phyloP scores from a whole-genome alignment of 2,329 filamentous ascomycete genomes.

The Monosporascus sp. region DNA sequence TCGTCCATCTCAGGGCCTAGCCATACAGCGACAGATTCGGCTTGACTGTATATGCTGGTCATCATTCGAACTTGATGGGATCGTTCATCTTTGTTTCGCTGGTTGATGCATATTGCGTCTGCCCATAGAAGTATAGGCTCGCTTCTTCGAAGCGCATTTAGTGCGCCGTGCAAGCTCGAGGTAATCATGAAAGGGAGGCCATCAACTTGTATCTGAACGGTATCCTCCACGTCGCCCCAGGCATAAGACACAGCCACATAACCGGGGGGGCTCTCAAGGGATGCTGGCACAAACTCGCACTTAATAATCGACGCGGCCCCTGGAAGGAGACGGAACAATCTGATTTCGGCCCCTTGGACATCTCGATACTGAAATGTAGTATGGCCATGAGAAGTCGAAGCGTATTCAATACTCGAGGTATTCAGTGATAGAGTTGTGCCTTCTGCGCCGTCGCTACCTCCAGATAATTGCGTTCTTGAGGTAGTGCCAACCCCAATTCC shows the following conservation, averaged over 20 bases:
- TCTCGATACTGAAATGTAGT: background rate
- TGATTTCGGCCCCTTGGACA: slow-evolving; percentile 2
- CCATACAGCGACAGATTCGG: slow-evolving; percentile 14
- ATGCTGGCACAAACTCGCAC: slow-evolving; percentile 8
- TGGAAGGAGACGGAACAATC: slow-evolving; percentile 12
- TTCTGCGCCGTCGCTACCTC: background rate
- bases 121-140: slow-evolving; percentile 15
- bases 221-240: slow-evolving; percentile 26
- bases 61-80: slow-evolving; percentile 10
- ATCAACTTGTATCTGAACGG: slow-evolving; percentile 6
- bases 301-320: slow-evolving; percentile 7
- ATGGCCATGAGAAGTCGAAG: background rate
- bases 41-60: slow-evolving; percentile 14
- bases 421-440: too few relatives aligned
- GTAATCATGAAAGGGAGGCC: slow-evolving; percentile 9
- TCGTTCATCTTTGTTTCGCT: slow-evolving; percentile 8
- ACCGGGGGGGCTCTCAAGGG: slow-evolving; percentile 9
- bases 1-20: slow-evolving; percentile 12
- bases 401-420: too few relatives aligned
- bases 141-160: slow-evolving; percentile 10
- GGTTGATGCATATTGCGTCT: slow-evolving; percentile 26
- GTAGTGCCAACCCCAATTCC: too few relatives aligned
- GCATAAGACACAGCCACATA: slow-evolving; percentile 30
- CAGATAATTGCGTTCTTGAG: too few relatives aligned
- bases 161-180: slow-evolving; percentile 14